A percentile compares a stretch with the other conserved stretches of the same genome.
Conservation (phyloP, 2,329 filamentous ascomycete genomes). For the Beauveria scarabaeidicola region DNA sequence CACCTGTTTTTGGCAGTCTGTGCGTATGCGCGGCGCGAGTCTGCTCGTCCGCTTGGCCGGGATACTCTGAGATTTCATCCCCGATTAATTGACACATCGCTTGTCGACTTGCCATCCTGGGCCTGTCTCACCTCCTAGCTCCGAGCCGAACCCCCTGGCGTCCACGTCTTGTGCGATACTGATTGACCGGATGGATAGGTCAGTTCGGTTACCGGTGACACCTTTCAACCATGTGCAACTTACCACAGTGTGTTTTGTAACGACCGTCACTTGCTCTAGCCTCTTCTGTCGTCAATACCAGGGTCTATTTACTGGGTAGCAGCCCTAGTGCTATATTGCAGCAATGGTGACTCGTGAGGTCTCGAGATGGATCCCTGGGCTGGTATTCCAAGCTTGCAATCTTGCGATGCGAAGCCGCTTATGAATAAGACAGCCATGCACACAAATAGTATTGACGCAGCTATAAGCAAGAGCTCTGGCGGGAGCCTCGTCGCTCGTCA, state of each 20-base stretch:
- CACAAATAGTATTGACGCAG: neutral
- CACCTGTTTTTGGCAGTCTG: neutral
- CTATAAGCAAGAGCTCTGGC: neutral
- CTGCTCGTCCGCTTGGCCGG: neutral
- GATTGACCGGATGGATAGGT: neutral
- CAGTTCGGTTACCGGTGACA: neutral
- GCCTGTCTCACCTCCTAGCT: neutral
- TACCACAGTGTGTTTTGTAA: neutral
- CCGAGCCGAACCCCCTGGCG: neutral
- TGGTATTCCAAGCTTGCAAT: neutral
- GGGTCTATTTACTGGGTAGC: too few relatives aligned
- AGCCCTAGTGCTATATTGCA: neutral
- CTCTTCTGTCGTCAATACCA: too few relatives aligned
- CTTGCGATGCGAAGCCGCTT: neutral
- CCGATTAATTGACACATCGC: constrained; percentile 1
- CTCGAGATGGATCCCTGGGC: neutral
- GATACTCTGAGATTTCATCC: neutral
- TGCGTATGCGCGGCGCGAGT: neutral
- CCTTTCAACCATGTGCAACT: neutral
- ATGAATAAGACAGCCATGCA: too few relatives aligned
- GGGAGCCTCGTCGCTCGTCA: neutral
- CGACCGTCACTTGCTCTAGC: neutral
- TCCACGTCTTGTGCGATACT: neutral
- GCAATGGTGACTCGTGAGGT: neutral
- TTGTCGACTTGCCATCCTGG: neutral